Percentiles rank a stretch among this genome's conserved stretches.
phyloP scores from a whole-genome alignment of 305 asterid genomes.

The Rubia occidens region DNA sequence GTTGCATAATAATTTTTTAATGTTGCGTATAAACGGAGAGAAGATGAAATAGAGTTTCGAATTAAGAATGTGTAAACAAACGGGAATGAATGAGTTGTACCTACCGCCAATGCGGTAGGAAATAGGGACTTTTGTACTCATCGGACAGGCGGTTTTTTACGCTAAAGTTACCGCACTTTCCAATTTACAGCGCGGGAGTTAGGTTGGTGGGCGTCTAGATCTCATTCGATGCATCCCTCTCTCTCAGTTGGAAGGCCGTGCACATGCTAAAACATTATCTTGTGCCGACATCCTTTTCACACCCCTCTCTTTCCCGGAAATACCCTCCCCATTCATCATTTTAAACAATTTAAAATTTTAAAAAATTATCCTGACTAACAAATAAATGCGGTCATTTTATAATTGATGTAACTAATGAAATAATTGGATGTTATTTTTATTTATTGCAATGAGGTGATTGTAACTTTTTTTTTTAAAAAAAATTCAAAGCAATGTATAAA shows the following conservation, averaged over 20 bases:
- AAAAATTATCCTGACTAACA: no score
- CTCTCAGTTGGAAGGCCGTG: neutral
- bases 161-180: neutral
- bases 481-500: no score
- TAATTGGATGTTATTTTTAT: no score
- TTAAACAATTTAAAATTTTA: no score
- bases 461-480: no score
- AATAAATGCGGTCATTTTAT: no score
- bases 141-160: neutral
- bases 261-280: conserved; percentile 7
- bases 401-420: no score
- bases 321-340: no score
- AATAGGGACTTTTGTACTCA: neutral
- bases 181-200: no score
- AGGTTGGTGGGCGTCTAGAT: neutral
- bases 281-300: neutral
- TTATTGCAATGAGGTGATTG: no score
- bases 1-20: no score
- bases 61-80: neutral
- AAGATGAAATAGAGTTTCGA: neutral
- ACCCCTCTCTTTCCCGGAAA: neutral
- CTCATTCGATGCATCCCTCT: neutral
- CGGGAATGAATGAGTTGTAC: neutral
- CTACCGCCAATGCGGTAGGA: neutral
- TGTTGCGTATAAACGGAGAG: no score